Conservation (phyloP, 352 stramenopile genomes). For the Phytophthora tubulina region DNA sequence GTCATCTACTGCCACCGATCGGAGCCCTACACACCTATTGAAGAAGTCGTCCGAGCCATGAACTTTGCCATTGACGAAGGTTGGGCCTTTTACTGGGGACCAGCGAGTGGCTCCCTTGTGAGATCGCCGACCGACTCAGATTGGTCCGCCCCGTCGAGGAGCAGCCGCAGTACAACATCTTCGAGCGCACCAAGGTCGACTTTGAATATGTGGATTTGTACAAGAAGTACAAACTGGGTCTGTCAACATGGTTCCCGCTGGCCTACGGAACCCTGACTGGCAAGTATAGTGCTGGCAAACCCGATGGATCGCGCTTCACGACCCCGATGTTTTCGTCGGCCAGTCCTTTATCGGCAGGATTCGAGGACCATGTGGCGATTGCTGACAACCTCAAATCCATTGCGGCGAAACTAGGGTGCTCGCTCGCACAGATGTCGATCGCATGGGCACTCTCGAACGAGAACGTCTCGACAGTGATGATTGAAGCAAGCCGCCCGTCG, state of each 20-base stretch:
- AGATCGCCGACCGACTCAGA: slow-evolving; percentile 47
- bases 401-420: neutral
- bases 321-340: neutral
- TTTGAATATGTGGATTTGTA: slow-evolving; percentile 20
- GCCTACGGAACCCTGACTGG: slow-evolving; percentile 3
- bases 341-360: too few relatives aligned
- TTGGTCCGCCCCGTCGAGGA: slow-evolving; percentile 45
- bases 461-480: slow-evolving; percentile 14
- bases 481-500: slow-evolving; percentile 7
- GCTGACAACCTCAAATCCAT: slow-evolving; percentile 11
- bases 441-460: slow-evolving; percentile 14
- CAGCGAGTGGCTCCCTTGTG: slow-evolving; percentile 29
- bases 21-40: slow-evolving; percentile 46
- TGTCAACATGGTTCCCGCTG: slow-evolving; percentile 15
- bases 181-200: slow-evolving; percentile 10
- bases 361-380: neutral
- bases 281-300: slow-evolving; percentile 20
- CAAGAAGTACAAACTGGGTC: slow-evolving; percentile 27
- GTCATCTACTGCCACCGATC: slow-evolving; percentile 54
- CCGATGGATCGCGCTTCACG: neutral
- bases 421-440: slow-evolving; percentile 13
- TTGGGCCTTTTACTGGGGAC: slow-evolving; percentile 26
- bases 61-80: slow-evolving; percentile 18
- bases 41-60: slow-evolving; percentile 15
- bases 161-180: slow-evolving; percentile 58